Base-by-base conservation (phyloP, 1,139 yeast genomes). In the Geotrichum bryndzae region DNA sequence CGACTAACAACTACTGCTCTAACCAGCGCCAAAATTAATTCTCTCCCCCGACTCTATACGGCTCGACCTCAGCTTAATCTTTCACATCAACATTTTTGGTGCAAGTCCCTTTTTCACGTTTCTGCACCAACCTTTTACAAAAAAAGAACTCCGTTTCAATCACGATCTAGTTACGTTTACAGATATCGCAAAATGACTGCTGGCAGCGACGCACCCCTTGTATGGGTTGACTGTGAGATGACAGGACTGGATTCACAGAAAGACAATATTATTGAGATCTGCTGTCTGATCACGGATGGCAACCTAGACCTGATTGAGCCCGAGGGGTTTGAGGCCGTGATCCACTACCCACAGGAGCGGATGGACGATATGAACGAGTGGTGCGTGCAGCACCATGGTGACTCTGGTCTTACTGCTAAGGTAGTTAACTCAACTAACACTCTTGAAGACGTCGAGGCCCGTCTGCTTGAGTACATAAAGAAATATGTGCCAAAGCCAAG, bases 211-310 rank as follows among this genome's bases (percentile, higher is more conserved):
- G 64, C 61, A 23, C 63, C 63, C 4, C 62, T 89, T 25, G 95
- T 91, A 3, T 91, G 97, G 97, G 81, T 91, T 33, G 97, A 91
- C 75, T 85, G 90, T 69, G 90, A 85, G 73, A 95, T 95, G 99
- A 95, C 99, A 0, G 99, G 99, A 0, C 77, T 95, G 56, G 88
- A 94, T 68, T 85, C 86, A 29, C 73, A 78, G 62, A 80, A 80
- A 5, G 96, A 90, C 69, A 84, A 82, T 63, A 92, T 95, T 68
- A 89, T 95, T 66, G 99, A 95, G 74, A 85, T 95, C 41, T 91
- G 98, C 72, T 91, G 97, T 72, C 77, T 92, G 50, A 79, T 95
- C 58, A 94, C 99, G 0, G 96, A 94, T 70, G 90, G 88, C 8
- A 76, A 89, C 63, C 79, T 94, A 66, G 82, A 88, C 61, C 68